Conservation (phyloP, 2,329 filamentous ascomycete species). For the Epichloe aotearoae region DNA sequence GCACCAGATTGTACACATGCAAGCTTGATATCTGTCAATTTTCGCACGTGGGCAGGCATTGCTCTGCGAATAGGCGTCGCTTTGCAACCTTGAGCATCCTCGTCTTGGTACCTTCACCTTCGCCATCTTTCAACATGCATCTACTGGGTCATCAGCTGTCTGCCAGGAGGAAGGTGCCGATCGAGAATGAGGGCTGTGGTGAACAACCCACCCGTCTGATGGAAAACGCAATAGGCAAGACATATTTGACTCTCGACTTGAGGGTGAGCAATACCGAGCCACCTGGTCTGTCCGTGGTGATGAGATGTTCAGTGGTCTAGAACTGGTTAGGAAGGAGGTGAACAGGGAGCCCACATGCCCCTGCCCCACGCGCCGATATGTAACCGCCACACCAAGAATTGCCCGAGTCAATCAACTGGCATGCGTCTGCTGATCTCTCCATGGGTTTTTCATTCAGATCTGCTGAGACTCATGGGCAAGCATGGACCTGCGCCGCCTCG, state of each 20-base stretch:
- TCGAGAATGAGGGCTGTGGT: neutral
- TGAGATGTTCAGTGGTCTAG: neutral
- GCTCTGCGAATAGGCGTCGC: neutral
- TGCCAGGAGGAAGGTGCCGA: neutral
- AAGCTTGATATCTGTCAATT: neutral
- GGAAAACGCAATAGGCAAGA: neutral
- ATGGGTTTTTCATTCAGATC: no score
- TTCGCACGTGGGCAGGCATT: neutral
- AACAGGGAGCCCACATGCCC: no score
- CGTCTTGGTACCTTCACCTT: neutral
- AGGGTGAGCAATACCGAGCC: neutral
- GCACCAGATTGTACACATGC: neutral
- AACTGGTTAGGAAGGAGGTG: neutral
- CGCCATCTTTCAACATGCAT: neutral
- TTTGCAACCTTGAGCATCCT: neutral
- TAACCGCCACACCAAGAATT: no score
- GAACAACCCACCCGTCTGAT: neutral
- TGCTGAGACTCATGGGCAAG: no score
- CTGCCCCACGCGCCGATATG: no score
- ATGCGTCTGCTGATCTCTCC: no score
- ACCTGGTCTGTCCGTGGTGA: no score
- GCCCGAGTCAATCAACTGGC: no score
- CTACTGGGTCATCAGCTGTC: neutral
- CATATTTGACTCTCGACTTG: neutral
- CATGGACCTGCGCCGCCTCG: no score